Conservation (phyloP, 2,329 filamentous ascomycete genomes). For the Tolypocladium pustulatum region DNA sequence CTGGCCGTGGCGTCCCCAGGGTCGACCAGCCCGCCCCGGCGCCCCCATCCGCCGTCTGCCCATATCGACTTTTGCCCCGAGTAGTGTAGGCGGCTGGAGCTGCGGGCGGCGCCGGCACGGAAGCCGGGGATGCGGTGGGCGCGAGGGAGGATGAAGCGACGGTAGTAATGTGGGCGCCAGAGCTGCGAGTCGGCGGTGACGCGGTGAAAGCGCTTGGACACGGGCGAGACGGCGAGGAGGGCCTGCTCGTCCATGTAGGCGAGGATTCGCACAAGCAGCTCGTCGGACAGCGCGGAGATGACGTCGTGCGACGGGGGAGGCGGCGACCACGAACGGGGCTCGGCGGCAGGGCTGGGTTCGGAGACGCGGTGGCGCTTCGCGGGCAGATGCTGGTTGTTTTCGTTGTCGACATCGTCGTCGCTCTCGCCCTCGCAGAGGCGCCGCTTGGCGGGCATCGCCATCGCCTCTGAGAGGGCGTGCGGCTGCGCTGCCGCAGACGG, state of each 20-base stretch:
- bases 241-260: conserved; percentile 61
- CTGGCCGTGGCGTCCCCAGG: conserved; percentile 32
- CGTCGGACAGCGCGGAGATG: conserved; percentile 70
- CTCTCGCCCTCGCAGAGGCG: conserved; percentile 7
- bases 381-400: background rate
- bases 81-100: conserved; percentile 29
- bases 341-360: background rate
- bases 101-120: conserved; percentile 20
- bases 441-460: conserved; percentile 17
- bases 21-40: conserved; percentile 34
- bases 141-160: conserved; percentile 74
- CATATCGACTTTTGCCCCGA: conserved; percentile 32
- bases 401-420: background rate
- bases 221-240: conserved; percentile 50
- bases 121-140: conserved; percentile 65
- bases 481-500: background rate
- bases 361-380: conserved; percentile 12
- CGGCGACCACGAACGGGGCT: background rate
- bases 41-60: conserved; percentile 29
- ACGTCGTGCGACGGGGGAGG: conserved; percentile 35
- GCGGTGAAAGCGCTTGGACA: conserved; percentile 66
- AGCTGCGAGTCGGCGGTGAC: conserved; percentile 75
- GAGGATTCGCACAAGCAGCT: conserved; percentile 76
- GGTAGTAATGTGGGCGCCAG: conserved; percentile 85
- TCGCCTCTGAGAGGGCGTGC: conserved; percentile 2